phyloP scores from a whole-genome alignment of 768 basidiomycete genomes.

The Pisolithus tinctorius region DNA sequence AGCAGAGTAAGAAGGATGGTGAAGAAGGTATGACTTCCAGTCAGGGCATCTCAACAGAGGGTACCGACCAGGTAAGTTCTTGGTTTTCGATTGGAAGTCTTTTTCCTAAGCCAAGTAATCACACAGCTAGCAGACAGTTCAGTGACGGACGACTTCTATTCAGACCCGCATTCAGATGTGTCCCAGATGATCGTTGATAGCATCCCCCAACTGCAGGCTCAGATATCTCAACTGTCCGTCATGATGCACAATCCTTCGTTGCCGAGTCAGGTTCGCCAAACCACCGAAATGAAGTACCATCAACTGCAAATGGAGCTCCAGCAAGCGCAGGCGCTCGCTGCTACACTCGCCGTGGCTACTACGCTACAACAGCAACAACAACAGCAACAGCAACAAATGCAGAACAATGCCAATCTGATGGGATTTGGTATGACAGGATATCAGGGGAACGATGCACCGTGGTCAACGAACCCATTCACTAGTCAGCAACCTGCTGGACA shows the following conservation, averaged over 20 bases:
- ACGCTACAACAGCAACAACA: slow-evolving; percentile 51
- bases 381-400: slow-evolving; percentile 35
- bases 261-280: slow-evolving; percentile 65
- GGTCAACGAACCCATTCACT: slow-evolving; percentile 41
- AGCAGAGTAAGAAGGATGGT: slow-evolving; percentile 66
- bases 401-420: slow-evolving; percentile 23
- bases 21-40: slow-evolving; percentile 34
- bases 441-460: slow-evolving; percentile 31
- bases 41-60: slow-evolving; percentile 14
- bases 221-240: slow-evolving; percentile 71
- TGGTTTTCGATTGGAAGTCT: not conserved
- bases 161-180: slow-evolving; percentile 69
- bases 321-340: slow-evolving; percentile 69
- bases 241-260: slow-evolving; percentile 77
- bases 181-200: slow-evolving; percentile 64
- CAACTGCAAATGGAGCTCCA: slow-evolving; percentile 73
- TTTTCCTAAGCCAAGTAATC: slow-evolving; percentile 2
- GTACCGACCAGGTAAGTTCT: slow-evolving; percentile 32
- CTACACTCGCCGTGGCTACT: slow-evolving; percentile 53
- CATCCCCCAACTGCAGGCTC: slow-evolving; percentile 80
- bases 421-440: slow-evolving; percentile 40
- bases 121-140: slow-evolving; percentile 19
- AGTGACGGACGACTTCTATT: slow-evolving; percentile 62
- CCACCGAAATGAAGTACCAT: slow-evolving; percentile 78
- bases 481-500: slow-evolving; percentile 62